Conservation (phyloP, 257 asterid species). For the Gentiana dahurica region DNA sequence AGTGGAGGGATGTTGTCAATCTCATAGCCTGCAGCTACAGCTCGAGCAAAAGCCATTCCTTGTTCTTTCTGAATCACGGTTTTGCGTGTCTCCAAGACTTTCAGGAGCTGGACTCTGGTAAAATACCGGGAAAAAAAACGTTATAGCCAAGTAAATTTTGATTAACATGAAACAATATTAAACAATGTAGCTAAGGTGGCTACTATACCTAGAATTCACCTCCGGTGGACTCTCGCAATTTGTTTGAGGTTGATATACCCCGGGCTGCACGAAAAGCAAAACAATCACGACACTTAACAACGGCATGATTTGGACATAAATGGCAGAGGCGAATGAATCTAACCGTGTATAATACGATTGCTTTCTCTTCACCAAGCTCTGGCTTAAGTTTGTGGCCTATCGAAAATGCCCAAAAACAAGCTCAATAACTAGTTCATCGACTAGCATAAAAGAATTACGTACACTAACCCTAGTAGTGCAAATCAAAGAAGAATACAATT, state of each 20-base stretch:
- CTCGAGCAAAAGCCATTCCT: constrained; percentile 99
- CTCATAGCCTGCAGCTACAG: constrained; percentile 93
- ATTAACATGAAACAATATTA: too few species aligned
- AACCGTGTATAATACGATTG: constrained; percentile 81
- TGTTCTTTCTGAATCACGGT: constrained; percentile 70
- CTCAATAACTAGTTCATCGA: constrained; percentile 10
- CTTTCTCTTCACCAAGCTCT: constrained; percentile 59
- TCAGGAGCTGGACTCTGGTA: constrained; percentile 75
- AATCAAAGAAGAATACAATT: neutral
- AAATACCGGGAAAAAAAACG: too few species aligned
- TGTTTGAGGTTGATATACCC: constrained; percentile 36
- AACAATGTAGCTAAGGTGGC: neutral
- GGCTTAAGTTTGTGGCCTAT: constrained; percentile 49
- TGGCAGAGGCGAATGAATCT: constrained; percentile 15
- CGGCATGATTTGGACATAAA: constrained; percentile 1
- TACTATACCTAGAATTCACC: constrained; percentile 62
- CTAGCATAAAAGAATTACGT: constrained; percentile 5
- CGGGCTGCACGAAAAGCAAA: constrained; percentile 52
- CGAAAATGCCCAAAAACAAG: constrained; percentile 2
- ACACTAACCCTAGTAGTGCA: too few species aligned
- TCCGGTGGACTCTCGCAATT: constrained; percentile 37
- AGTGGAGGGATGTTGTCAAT: constrained; percentile 58
- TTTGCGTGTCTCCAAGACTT: constrained; percentile 84
- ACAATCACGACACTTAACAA: constrained; percentile 1
- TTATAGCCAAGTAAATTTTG: too few species aligned